Base-by-base conservation (phyloP, 179 eudicot genomes). In the Spinacia oleracea region DNA sequence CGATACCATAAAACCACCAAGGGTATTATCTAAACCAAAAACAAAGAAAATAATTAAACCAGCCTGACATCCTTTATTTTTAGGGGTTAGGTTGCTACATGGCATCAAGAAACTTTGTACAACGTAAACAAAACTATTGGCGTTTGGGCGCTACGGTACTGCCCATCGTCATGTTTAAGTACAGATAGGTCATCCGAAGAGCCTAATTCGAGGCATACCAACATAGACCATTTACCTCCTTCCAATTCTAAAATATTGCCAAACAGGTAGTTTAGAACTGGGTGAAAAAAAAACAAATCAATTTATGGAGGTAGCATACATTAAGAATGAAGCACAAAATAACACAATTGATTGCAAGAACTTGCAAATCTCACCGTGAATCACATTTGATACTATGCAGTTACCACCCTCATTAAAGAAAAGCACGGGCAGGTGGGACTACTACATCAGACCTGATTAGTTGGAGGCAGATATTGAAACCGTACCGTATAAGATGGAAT, bases 401-500 rank as follows among this genome's bases (percentile, higher is more conserved):
- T 67, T 35, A 32, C 48, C 27, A 9, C 20, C 14, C 27, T 48
- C 5, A 34, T 21, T 20, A 62, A 23, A 62, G 32, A 2, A 12
- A 43, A 60, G 78, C 70, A 43, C 7, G 5, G 29, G 35, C 25
- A 23, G 16, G 46, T 50, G 38, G 46, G 40, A 62, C 11, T 12
- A 75, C 66, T 2, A 51, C 43, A 31, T 64, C 66, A 46, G 45
- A 79, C 46, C 74, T 76, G 15, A 65, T 65, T 8, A 20, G 35
- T 40, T 11, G 38, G 18, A 23, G 80, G 63, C 58, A 62, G 59
- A 77, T 42, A 51, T 65, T 11, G 43, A 69, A 35, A 75, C 65
- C 80, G 78, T 71, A 94, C 98, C 98, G 84, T 87, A 94, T 92
- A 65, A 94, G 93, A 83, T 87, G 78, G 87, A 94, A 94, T 70